Evolutionary conservation across 371 early-diverging fungal species (phyloP).

Genomic region (Syncephalastrum monosporum): DNA sequence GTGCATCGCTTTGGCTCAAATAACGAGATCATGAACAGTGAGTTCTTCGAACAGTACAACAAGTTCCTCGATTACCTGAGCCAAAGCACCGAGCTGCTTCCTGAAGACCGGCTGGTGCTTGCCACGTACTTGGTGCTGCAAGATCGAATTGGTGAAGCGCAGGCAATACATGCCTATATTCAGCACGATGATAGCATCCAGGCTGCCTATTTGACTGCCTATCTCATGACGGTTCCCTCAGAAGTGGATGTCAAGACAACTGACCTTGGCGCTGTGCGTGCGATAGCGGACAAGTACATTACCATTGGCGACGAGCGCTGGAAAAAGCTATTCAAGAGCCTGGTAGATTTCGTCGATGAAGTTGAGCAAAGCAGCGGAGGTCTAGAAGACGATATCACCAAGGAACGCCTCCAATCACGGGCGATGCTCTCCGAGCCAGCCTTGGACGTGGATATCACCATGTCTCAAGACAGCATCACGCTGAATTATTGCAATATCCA

Average conservation of each 20-base stretch:
- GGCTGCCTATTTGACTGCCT: conserved; percentile 52
- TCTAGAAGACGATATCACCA: conserved; percentile 1
- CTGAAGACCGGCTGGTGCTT: conserved; percentile 37
- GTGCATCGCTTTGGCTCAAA: conserved; percentile 15
- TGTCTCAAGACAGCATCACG: conserved; percentile 11
- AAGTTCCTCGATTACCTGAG: conserved; percentile 39
- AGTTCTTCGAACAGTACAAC: conserved; percentile 45
- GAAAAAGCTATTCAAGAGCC: conserved; percentile 45
- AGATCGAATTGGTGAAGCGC: conserved; percentile 56
- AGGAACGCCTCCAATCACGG: conserved; percentile 9
- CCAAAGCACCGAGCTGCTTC: conserved; percentile 25
- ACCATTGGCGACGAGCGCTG: conserved; percentile 43
- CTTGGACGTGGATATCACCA: conserved; percentile 26
- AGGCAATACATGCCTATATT: conserved; percentile 2
- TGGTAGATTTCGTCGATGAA: conserved; percentile 43
- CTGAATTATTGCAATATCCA: conserved; percentile 36
- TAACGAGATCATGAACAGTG: conserved; percentile 37
- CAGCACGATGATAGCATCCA: conserved; percentile 26
- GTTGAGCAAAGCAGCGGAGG: conserved; percentile 24
- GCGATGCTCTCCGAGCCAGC: conserved; percentile 26
- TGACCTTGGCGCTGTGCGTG: conserved; percentile 36
- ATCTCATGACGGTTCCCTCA: conserved; percentile 36
- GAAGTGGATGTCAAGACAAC: conserved; percentile 8
- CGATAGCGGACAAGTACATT: conserved; percentile 36
- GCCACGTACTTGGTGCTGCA: conserved; percentile 51